A percentile compares a stretch with the other conserved stretches of the same genome.
Conservation (phyloP, 2,329 filamentous ascomycete genomes). For the Lachnellula cervina region DNA sequence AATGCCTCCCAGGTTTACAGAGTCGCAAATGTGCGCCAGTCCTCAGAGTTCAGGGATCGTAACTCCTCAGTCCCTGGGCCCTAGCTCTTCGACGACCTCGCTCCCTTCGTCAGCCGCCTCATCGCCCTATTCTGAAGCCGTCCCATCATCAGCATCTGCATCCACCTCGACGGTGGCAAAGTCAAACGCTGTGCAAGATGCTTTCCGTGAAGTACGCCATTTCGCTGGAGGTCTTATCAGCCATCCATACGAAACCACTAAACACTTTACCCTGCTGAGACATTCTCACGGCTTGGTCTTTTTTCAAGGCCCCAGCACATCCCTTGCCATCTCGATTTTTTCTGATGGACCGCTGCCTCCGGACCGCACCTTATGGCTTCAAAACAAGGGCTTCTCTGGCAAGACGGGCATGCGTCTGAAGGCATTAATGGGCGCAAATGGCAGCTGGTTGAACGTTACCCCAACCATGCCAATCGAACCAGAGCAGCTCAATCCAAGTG, state of each 20-base stretch:
- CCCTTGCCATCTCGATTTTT: slow-evolving; percentile 60
- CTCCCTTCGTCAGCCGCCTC: not conserved
- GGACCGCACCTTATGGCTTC: slow-evolving; percentile 60
- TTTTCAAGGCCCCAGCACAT: slow-evolving; percentile 61
- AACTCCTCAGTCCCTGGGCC: not conserved
- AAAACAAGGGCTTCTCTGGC: slow-evolving; percentile 63
- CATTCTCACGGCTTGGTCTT: slow-evolving; percentile 61
- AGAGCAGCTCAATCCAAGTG: slow-evolving; percentile 46
- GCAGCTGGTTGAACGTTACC: slow-evolving; percentile 64
- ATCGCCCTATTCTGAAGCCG: slow-evolving; percentile 1
- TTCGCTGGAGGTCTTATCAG: slow-evolving; percentile 61
- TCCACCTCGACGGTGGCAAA: not conserved
- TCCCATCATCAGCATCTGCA: not conserved
- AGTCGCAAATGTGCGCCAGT: slow-evolving; percentile 9
- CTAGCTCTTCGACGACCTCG: not conserved
- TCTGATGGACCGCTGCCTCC: slow-evolving; percentile 51
- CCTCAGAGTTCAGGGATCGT: not conserved
- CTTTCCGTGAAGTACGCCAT: slow-evolving; percentile 51
- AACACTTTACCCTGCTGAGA: slow-evolving; percentile 61
- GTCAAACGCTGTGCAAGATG: slow-evolving; percentile 17
- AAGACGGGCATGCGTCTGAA: slow-evolving; percentile 64
- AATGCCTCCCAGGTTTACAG: slow-evolving; percentile 2
- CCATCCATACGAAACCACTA: slow-evolving; percentile 59
- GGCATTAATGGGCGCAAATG: slow-evolving; percentile 53
- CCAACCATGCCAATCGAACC: slow-evolving; percentile 45